phyloP scores from a whole-genome alignment of 768 basidiomycete genomes.

The Lentinus tigrinus region DNA sequence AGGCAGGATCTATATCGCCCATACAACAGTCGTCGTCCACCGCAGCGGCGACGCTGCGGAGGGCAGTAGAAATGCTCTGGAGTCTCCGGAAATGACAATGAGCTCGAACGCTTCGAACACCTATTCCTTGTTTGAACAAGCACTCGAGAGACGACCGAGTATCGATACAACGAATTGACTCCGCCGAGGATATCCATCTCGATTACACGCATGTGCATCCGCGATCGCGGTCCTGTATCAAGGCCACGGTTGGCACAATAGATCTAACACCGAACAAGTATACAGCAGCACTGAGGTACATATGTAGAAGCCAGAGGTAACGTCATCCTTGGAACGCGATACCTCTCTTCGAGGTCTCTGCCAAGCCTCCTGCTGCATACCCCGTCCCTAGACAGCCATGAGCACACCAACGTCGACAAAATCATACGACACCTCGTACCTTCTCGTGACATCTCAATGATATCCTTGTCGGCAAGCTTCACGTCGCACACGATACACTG shows the following conservation, averaged over 20 bases:
- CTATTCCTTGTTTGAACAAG: no score
- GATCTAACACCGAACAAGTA: no score
- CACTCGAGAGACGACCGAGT: no score
- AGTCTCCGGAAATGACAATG: neutral
- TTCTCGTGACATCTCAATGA: conserved; percentile 86
- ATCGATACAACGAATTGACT: no score
- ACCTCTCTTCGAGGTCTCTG: conserved; percentile 80
- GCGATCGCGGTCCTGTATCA: no score
- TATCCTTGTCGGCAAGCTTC: conserved; percentile 60
- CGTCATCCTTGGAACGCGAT: conserved; percentile 81
- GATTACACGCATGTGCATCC: no score
- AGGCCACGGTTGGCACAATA: no score
- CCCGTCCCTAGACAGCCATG: conserved; percentile 65
- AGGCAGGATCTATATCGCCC: neutral
- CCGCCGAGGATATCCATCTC: no score
- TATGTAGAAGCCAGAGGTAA: neutral
- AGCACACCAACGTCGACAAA: neutral
- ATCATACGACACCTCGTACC: conserved; percentile 45
- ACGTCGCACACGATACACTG: conserved; percentile 89
- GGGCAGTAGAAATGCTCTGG: neutral
- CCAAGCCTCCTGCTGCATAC: conserved; percentile 91
- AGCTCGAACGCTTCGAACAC: no score
- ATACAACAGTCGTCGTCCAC: neutral
- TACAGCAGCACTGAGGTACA: no score
- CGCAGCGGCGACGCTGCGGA: neutral